phyloP scores from a whole-genome alignment of 768 basidiomycete species.

The Auricularia sp. region DNA sequence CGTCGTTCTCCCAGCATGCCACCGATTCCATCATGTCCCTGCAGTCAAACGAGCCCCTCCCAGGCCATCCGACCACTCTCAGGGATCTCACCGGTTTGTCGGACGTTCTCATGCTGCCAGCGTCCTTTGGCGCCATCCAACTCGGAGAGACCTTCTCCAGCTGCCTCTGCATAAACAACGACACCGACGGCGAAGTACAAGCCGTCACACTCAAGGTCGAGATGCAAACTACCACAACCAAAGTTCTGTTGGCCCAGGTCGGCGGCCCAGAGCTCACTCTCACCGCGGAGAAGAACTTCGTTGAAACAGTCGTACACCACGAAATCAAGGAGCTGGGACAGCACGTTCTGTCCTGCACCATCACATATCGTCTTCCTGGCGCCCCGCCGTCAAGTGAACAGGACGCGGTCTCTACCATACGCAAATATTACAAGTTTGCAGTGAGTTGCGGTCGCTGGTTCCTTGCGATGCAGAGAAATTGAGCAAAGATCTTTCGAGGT shows the following conservation, averaged over 20 bases:
- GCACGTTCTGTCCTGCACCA: constrained; percentile 79
- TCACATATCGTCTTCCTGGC: constrained; percentile 65
- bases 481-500: constrained; percentile 39
- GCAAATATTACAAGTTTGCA: constrained; percentile 86
- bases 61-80: constrained; percentile 72
- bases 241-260: constrained; percentile 51
- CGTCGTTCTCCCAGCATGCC: constrained; percentile 73
- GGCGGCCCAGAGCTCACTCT: constrained; percentile 45
- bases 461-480: neutral
- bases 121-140: constrained; percentile 78
- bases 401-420: constrained; percentile 53
- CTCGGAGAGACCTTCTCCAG: constrained; percentile 84
- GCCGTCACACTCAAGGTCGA: constrained; percentile 63
- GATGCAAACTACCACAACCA: constrained; percentile 72
- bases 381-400: constrained; percentile 29
- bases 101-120: constrained; percentile 69
- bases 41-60: constrained; percentile 58
- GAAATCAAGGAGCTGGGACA: constrained; percentile 93
- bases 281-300: constrained; percentile 39
- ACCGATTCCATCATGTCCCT: constrained; percentile 68
- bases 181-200: constrained; percentile 50
- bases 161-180: constrained; percentile 75
- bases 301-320: constrained; percentile 63
- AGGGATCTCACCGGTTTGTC: constrained; percentile 72
- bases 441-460: constrained; percentile 34